phyloP scores from a whole-genome alignment of 306 rosid genomes.

The Carpinus fangiana region DNA sequence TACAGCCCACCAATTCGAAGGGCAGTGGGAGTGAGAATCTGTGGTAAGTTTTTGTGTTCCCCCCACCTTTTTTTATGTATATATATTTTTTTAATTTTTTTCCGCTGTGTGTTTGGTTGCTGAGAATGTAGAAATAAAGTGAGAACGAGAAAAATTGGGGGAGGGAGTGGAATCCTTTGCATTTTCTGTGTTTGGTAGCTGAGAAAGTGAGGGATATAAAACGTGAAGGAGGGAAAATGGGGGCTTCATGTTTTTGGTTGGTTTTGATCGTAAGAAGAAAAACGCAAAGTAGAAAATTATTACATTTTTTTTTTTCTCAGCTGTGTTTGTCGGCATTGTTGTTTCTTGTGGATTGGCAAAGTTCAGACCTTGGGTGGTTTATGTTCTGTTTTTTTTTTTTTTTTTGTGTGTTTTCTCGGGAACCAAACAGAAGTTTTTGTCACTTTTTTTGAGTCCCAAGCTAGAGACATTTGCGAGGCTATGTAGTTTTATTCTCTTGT shows the following conservation, averaged over 20 bases:
- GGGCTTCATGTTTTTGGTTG: background rate
- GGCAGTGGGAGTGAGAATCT: background rate
- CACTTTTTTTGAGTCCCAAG: too few relatives aligned
- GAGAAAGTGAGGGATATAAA: conserved; percentile 8
- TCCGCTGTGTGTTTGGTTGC: background rate
- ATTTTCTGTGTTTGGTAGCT: background rate
- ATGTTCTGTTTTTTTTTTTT: background rate
- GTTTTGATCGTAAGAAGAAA: background rate
- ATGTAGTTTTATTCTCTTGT: background rate
- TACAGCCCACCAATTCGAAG: background rate
- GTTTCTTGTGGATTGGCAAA: background rate
- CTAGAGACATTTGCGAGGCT: too few relatives aligned
- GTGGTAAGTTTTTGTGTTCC: conserved; percentile 20
- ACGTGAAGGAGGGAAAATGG: background rate
- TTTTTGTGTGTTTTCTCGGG: background rate
- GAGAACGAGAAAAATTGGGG: background rate
- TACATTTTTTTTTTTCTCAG: background rate
- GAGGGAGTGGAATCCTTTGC: too few relatives aligned
- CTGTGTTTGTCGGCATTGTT: background rate
- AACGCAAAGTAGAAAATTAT: background rate
- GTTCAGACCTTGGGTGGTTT: background rate
- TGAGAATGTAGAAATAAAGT: conserved; percentile 7
- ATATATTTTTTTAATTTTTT: conserved; percentile 3
- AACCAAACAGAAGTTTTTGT: background rate
- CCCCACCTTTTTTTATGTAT: background rate